Conservation (phyloP, 345 rosid species). For the Eucalyptus victrix region DNA sequence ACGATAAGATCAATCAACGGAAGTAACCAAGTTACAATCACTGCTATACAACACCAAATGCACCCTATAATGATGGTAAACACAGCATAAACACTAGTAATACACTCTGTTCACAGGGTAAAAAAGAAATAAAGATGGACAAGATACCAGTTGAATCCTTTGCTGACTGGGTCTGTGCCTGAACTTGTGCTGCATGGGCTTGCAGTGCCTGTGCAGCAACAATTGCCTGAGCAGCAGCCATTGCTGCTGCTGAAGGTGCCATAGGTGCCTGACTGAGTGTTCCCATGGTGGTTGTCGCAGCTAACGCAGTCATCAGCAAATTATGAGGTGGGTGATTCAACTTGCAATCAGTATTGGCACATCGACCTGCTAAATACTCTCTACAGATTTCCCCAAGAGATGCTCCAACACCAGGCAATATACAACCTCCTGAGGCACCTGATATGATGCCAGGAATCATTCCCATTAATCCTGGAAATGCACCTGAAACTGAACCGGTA, state of each 20-base stretch:
- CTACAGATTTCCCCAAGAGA: conserved; percentile 94
- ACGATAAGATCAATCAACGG: neutral
- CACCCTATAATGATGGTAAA: neutral
- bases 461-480: conserved; percentile 85
- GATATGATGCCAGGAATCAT: conserved; percentile 90
- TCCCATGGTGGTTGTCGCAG: conserved; percentile 90
- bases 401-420: conserved; percentile 94
- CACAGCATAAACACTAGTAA: neutral
- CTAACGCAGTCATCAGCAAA: conserved; percentile 88
- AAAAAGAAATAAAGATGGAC: neutral
- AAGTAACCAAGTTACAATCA: neutral
- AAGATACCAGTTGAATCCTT: conserved; percentile 56
- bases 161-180: conserved; percentile 66
- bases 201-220: conserved; percentile 99
- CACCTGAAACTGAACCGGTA: conserved; percentile 89
- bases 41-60: neutral
- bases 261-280: conserved; percentile 87
- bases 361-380: conserved; percentile 84
- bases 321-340: conserved; percentile 89
- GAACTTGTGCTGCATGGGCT: conserved; percentile 98
- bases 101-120: neutral
- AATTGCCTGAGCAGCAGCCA: conserved; percentile 99
- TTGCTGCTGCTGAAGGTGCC: conserved; percentile 99
- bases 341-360: conserved; percentile 75
- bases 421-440: conserved; percentile 93